Evolutionary conservation across 2,329 filamentous ascomycete genomes (phyloP), one percentile per base, ranked within the genome.

Genomic region (Botrytis hyacinthi): DNA sequence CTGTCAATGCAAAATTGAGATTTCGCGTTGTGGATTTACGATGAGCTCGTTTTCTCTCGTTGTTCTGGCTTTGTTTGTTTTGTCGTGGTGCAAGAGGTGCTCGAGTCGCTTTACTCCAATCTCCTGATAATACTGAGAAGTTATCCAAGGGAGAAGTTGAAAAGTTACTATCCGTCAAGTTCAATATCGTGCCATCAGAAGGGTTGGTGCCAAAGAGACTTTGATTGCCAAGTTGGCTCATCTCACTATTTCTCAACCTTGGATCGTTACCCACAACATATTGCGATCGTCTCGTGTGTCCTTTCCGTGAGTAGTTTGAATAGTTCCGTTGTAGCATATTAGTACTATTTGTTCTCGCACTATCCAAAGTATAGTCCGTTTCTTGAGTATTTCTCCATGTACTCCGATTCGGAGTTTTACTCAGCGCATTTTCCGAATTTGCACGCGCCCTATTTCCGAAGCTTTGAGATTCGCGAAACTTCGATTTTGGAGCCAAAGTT

Each of bases 231-330:
- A 72, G 7, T 60, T 59, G 71, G 40, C 63, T 69, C 54, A 69
- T 73, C 62, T 71, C 62, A 59, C 73, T 76, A 35, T 78, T 72
- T 62, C 73, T 75, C 10, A 71, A 22, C 57, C 44, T 73, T 70
- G 71, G 73, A 35, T 59, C 72, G 35, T 61, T 74, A 18, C 74
- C 70, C 16, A 69, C 46, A 3, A 77, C 29, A 44, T 74, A 74
- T 37, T 76, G 75, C 44, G 77, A 78, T 9, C 74, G 72, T 71
- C 76, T 72, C 14, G 67, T 75, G 51, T 79, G 77, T 3, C 78
- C 78, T 73, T 79, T 80, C 32, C 77, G 73, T 14, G 78, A 80
- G 67, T 78, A 79, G 37, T 78, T 79, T 12, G 79, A 81, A 72
- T 79, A 80, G 20, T 76, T 79, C 16, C 78, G 69, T 20, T 72